Evolutionary conservation across 306 rosid genomes (phyloP), one percentile per base, ranked within the genome.

Genomic region (Fragaria ananassa): DNA sequence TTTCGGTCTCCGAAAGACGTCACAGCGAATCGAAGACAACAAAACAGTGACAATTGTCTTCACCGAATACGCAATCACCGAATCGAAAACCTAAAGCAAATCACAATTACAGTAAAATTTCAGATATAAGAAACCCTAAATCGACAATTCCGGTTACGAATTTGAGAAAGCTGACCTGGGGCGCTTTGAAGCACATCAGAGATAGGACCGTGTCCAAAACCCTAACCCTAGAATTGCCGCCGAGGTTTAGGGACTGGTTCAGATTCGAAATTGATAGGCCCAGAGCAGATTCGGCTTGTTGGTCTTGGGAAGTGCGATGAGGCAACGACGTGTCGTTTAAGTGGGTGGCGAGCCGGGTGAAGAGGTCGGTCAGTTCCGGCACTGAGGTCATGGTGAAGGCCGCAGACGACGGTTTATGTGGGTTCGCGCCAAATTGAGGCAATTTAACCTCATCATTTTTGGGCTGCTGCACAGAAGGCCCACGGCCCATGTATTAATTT

Each of bases 181-280:
- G 87, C 1, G 81, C 83, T 49, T 71, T 74, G 81, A 84, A 74
- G 72, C 85, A 81, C 87, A 84, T 84, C 13, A 81, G 80, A 75
- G 87, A 84, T 25, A 84, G 80, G 34, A 69, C 85, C 3, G 81
- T 56, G 68, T 84, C 78, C 72, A 81, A 65, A 84, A 84, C 81
- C 85, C 81, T 74, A 74, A 84, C 78, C 78, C 83, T 75, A 74
- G 85, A 74, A 70, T 44, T 29, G 25, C 34, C 75, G 44, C 65
- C 39, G 75, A 19, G 80, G 78, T 80, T 84, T 29, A 84, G 82
- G 56, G 85, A 80, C n/a, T 25, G 70, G 78, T 64, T 84, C 12
- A 84, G 66, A 68, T 61, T 74, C 41, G 85, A 64, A 68, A 84
- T 75, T 6, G 85, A 81, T 61, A 70, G 76, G 41, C 60, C 62